Evolutionary conservation across 73 alveolate genomes (phyloP).

Genomic region (Tetrahymena borealis): DNA sequence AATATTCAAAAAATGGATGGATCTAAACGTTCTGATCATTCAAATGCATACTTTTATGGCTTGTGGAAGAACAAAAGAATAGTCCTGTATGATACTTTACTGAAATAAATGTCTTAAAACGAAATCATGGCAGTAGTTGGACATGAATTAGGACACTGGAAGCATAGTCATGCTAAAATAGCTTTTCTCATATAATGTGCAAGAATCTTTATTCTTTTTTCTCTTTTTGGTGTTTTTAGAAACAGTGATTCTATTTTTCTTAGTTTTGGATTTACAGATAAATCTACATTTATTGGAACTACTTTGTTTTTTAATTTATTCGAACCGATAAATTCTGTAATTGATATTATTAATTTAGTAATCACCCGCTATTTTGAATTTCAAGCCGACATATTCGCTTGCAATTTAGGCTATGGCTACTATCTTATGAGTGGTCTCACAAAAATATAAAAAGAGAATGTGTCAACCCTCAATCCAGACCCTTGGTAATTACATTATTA

Average conservation of each 20-base stretch:
- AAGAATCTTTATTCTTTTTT: slow-evolving; percentile 46
- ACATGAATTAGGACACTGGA: slow-evolving; percentile 98
- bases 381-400: slow-evolving; percentile 65
- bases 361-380: slow-evolving; percentile 59
- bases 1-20: slow-evolving; percentile 84
- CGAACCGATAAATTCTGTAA: slow-evolving; percentile 58
- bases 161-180: slow-evolving; percentile 54
- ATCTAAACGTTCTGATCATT: slow-evolving; percentile 78
- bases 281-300: slow-evolving; percentile 40
- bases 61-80: slow-evolving; percentile 84
- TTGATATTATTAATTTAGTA: slow-evolving; percentile 40
- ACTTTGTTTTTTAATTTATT: slow-evolving; percentile 58
- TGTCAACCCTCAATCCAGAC: slow-evolving; percentile 16
- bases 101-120: slow-evolving; percentile 47
- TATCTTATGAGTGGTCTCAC: slow-evolving; percentile 16
- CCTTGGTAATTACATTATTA: not conserved
- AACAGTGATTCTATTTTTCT: slow-evolving; percentile 51
- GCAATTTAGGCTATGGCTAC: slow-evolving; percentile 11
- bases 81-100: slow-evolving; percentile 84
- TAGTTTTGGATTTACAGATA: slow-evolving; percentile 74
- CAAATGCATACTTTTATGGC: slow-evolving; percentile 93
- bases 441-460: slow-evolving; percentile 12
- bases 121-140: slow-evolving; percentile 89
- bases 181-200: slow-evolving; percentile 46
- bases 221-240: slow-evolving; percentile 21